These are phyloP conservation scores for Epithemia pelagica DNA, from an alignment of 108 stramenopile species.

Conservation along the genomic window DNA sequence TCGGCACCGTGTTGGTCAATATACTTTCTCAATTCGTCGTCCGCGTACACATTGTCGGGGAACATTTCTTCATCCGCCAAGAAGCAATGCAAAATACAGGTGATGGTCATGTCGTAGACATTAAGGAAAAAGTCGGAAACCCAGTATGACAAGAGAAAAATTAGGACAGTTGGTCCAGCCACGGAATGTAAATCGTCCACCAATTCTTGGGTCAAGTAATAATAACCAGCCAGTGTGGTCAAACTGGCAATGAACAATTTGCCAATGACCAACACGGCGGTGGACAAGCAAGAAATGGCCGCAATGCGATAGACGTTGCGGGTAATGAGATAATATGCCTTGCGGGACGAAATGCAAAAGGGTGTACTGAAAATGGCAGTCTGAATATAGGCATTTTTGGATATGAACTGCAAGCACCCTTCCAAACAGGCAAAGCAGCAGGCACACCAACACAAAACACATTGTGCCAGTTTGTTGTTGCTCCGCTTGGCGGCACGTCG, in stretches of 20 bases:
- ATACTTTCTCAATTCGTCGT: neutral
- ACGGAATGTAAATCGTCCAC: conserved; percentile 39
- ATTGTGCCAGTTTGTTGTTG: conserved; percentile 61
- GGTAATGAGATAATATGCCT: conserved; percentile 80
- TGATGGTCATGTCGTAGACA: conserved; percentile 78
- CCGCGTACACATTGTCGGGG: neutral
- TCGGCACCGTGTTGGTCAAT: neutral
- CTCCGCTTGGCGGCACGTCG: conserved; percentile 79
- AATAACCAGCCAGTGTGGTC: conserved; percentile 51
- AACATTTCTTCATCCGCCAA: conserved; percentile 91
- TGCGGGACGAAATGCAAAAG: conserved; percentile 72
- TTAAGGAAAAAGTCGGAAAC: conserved; percentile 61
- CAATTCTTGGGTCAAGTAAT: conserved; percentile 15
- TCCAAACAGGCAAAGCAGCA: conserved; percentile 87
- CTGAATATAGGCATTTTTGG: conserved; percentile 89
- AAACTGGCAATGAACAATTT: conserved; percentile 73
- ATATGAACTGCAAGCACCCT: conserved; percentile 79
- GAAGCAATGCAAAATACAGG: conserved; percentile 82
- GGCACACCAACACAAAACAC: conserved; percentile 78
- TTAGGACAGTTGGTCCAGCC: conserved; percentile 62
- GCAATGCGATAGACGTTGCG: conserved; percentile 63
- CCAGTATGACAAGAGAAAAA: conserved; percentile 57
- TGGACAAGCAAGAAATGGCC: conserved; percentile 53
- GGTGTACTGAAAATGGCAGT: conserved; percentile 84
- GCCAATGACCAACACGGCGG: conserved; percentile 74